phyloP scores from a whole-genome alignment of 257 asterid species.

The Linaria vulgaris region DNA sequence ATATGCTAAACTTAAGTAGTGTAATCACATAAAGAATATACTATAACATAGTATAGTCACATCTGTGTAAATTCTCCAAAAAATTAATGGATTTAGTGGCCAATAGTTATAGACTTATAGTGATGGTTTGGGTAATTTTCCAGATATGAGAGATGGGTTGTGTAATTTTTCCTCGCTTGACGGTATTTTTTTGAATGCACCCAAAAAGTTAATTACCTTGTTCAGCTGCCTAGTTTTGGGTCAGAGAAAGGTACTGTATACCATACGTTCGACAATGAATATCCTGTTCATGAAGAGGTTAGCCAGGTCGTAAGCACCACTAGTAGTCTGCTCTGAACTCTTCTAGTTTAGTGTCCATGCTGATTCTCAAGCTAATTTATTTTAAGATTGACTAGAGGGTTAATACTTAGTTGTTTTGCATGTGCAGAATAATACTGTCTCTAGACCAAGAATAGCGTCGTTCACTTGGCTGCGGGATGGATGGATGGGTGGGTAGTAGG shows the following conservation, averaged over 20 bases:
- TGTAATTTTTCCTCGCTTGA: too few species aligned
- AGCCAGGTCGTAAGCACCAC: neutral
- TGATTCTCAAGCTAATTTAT: slow-evolving; percentile 3
- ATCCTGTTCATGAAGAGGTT: neutral
- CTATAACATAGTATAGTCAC: too few species aligned
- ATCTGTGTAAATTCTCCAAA: too few species aligned
- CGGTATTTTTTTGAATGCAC: too few species aligned
- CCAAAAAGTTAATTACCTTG: neutral
- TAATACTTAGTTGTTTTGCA: slow-evolving; percentile 2
- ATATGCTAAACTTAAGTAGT: too few species aligned
- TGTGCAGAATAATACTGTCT: slow-evolving; percentile 20
- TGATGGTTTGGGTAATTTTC: too few species aligned
- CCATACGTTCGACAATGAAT: neutral
- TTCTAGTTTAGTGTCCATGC: neutral
- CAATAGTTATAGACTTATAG: too few species aligned
- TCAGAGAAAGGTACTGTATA: neutral
- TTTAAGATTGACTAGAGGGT: neutral
- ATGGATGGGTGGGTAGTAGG: slow-evolving; percentile 1
- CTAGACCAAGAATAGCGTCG: slow-evolving; percentile 1
- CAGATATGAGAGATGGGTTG: too few species aligned
- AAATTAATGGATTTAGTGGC: too few species aligned
- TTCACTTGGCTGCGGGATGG: slow-evolving; percentile 11
- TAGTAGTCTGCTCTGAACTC: slow-evolving; percentile 3
- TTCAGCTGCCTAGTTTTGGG: neutral
- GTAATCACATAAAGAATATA: too few species aligned